Base-by-base conservation (phyloP, 495 filamentous ascomycete species). In the Geoglossum glabrum region DNA sequence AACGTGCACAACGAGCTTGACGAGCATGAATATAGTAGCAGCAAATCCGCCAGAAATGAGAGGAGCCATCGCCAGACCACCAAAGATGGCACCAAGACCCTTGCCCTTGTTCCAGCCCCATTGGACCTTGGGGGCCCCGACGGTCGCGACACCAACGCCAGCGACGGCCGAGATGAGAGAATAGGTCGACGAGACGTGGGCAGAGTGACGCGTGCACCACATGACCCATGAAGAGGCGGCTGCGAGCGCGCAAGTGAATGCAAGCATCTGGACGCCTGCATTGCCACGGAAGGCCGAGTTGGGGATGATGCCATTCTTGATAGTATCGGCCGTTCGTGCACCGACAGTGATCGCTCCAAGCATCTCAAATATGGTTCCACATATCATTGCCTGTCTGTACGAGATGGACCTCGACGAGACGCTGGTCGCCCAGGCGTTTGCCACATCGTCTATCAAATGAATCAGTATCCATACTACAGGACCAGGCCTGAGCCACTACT, bases 391-490 rank as follows among this genome's bases (percentile, higher is more conserved):
- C 70, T 83, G 80, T 46, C 74, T 56, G 61, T 81, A 75, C n/a
- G 79, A 77, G 61, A 86, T 65, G 49, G 82, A 85, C 26, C 81
- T 72, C 6, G 82, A 84, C 19, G 80, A 81, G 54, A 85, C 82
- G 61, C 75, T 80, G 57, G 82, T 85, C 3, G 82, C 82, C 73
- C 78, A 86, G 47, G 50, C 50, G 19, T 54, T 54, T 26, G 50
- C 50, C 27, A 54, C 50, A 54, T 54, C 50, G 19, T 54, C 50
- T 54, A 34, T 31, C 23, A 43, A 19, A 56, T 8, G 10, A 50
- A 28, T 50, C 15, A 50, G 46, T 50, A 28, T 28, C 46, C 21
- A 9, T 50, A 15, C 26, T 21, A 23, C 7, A 50, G 46, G n/a
- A 28, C 10, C 7, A 28, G 46, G 46, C 46, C 26, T 50, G 26